Conservation (phyloP, 2,329 filamentous ascomycete species). For the Apiospora malaysiana region DNA sequence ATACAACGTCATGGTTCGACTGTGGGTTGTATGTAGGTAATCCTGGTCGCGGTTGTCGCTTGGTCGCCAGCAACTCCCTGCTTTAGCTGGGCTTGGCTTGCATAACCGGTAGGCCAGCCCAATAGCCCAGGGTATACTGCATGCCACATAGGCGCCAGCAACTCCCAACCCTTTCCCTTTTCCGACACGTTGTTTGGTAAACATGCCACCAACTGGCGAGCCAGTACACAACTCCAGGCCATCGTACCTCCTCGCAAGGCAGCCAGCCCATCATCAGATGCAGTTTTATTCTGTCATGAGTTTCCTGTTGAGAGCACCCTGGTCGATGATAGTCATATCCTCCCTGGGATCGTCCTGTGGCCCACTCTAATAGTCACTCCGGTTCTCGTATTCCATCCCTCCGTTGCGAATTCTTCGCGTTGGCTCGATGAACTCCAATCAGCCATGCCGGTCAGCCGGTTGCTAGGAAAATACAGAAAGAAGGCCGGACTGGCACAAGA, state of each 20-base stretch:
- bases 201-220: conserved; percentile 17
- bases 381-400: conserved; percentile 30
- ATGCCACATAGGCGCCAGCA: not conserved
- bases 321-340: not conserved
- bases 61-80: conserved; percentile 12
- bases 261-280: not conserved
- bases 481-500: conserved; percentile 26
- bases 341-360: not conserved
- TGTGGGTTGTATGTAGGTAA: not conserved
- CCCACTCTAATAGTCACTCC: not conserved
- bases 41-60: not conserved
- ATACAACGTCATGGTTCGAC: conserved; percentile 11
- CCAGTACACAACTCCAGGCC: not conserved
- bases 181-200: conserved; percentile 15
- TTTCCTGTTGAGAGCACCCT: not conserved
- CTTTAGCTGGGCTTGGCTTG: conserved; percentile 32
- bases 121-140: conserved; percentile 1
- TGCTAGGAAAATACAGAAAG: conserved; percentile 25
- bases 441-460: conserved; percentile 24
- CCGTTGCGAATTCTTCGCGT: conserved; percentile 23
- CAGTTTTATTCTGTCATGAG: not conserved
- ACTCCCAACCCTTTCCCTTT: conserved; percentile 5
- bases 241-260: not conserved
- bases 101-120: conserved; percentile 29
- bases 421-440: conserved; percentile 23